Percentiles rank a stretch among this genome's conserved stretches.
These are phyloP conservation scores for Immersiporthe knoxdaviesiana DNA, from an alignment of 2,329 filamentous ascomycete genomes.

Conservation along the genomic window DNA sequence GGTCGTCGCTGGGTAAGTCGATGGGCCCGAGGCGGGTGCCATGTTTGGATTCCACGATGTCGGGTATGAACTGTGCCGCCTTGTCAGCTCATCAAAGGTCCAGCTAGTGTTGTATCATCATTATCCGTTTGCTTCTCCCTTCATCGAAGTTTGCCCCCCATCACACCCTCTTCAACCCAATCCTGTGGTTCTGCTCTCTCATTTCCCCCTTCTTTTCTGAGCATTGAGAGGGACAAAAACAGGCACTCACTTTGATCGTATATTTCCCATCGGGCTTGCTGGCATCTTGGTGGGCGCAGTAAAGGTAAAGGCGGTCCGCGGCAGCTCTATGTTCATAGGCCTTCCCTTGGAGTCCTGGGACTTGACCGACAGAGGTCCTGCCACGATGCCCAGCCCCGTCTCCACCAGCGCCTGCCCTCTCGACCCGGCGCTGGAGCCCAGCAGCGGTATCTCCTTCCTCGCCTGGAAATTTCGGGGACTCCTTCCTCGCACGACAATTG, in stretches of 20 bases:
- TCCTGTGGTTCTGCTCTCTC: too few species aligned
- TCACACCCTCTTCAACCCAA: neutral
- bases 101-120: neutral
- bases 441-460: slow-evolving; percentile 86
- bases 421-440: slow-evolving; percentile 75
- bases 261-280: slow-evolving; percentile 52
- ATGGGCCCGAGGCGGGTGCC: slow-evolving; percentile 50
- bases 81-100: slow-evolving; percentile 35
- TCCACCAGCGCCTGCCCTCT: slow-evolving; percentile 76
- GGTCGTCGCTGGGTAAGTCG: slow-evolving; percentile 54
- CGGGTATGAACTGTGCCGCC: slow-evolving; percentile 56
- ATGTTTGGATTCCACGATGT: slow-evolving; percentile 58
- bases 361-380: slow-evolving; percentile 58
- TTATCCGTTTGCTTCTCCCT: too few species aligned
- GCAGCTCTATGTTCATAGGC: slow-evolving; percentile 57
- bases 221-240: neutral
- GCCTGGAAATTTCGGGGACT: slow-evolving; percentile 95
- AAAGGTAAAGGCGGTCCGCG: slow-evolving; percentile 62
- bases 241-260: slow-evolving; percentile 61
- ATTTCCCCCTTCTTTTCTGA: neutral
- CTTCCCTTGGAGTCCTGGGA: slow-evolving; percentile 57
- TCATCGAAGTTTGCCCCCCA: neutral
- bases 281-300: slow-evolving; percentile 61
- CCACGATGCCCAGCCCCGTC: slow-evolving; percentile 63
- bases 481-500: slow-evolving; percentile 90